Conservation (phyloP, 805 yeast genomes). For the Tetrapisispora namnaoensis region DNA sequence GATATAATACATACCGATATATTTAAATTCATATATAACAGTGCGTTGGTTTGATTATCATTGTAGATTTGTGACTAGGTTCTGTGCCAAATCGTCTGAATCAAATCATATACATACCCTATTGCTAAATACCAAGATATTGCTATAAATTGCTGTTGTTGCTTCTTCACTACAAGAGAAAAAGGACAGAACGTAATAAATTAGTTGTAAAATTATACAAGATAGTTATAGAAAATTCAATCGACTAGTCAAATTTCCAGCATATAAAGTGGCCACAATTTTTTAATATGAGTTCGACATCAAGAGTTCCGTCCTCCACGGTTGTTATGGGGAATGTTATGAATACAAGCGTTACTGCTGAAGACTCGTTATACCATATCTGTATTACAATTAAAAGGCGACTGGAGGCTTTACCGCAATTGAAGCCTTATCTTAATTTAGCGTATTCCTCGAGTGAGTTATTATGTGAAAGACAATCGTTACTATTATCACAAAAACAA, state of each 20-base stretch:
- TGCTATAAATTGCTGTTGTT: too few relatives aligned
- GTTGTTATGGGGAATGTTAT: conserved; percentile 34
- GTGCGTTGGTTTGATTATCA: too few relatives aligned
- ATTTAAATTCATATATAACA: too few relatives aligned
- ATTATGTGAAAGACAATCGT: conserved; percentile 64
- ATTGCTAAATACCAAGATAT: too few relatives aligned
- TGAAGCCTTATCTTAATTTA: conserved; percentile 55
- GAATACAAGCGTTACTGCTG: conserved; percentile 52
- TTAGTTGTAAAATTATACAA: too few relatives aligned
- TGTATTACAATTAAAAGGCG: conserved; percentile 47
- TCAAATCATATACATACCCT: too few relatives aligned
- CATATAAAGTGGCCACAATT: not conserved
- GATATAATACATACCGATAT: too few relatives aligned
- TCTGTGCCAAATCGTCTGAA: too few relatives aligned
- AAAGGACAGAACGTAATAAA: too few relatives aligned
- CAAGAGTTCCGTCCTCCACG: conserved; percentile 4
- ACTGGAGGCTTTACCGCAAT: conserved; percentile 50
- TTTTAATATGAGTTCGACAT: not conserved
- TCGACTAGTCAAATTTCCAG: not conserved
- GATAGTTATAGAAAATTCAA: too few relatives aligned
- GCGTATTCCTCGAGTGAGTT: conserved; percentile 61
- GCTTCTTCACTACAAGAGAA: too few relatives aligned
- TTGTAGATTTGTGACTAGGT: too few relatives aligned
- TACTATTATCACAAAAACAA: conserved; percentile 33
- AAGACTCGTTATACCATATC: conserved; percentile 62